These are phyloP conservation scores for Crotalaria pallida DNA, from an alignment of 306 rosid species.

Conservation along the genomic window DNA sequence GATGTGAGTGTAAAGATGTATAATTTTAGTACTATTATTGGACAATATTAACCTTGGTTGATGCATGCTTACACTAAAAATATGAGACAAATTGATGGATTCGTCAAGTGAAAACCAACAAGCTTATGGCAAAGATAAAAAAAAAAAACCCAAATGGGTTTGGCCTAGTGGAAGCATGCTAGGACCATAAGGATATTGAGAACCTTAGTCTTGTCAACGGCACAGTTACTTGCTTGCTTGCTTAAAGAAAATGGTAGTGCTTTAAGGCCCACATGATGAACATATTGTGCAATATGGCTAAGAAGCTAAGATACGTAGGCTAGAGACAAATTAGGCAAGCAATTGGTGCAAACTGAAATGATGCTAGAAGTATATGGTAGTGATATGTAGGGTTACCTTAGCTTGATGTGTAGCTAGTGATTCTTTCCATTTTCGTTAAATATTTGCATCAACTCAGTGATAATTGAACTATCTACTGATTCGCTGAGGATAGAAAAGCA, in stretches of 20 bases:
- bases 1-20: too few species aligned
- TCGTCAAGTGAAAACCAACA: neutral
- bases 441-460: neutral
- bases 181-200: too few species aligned
- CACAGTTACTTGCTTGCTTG: neutral
- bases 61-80: neutral
- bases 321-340: neutral
- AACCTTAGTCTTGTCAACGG: too few species aligned
- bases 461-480: neutral
- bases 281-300: neutral
- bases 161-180: too few species aligned
- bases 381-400: neutral
- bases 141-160: too few species aligned
- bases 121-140: neutral
- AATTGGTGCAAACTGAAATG: neutral
- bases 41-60: neutral
- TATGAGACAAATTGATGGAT: neutral
- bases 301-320: neutral
- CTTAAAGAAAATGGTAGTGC: neutral
- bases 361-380: neutral
- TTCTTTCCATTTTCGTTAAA: neutral
- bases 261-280: neutral
- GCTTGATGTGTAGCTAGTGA: neutral
- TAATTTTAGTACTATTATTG: too few species aligned
- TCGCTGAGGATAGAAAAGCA: neutral